These are phyloP conservation scores for Colletotrichum tanaceti DNA, from an alignment of 2,329 filamentous ascomycete species.

Conservation along the genomic window DNA sequence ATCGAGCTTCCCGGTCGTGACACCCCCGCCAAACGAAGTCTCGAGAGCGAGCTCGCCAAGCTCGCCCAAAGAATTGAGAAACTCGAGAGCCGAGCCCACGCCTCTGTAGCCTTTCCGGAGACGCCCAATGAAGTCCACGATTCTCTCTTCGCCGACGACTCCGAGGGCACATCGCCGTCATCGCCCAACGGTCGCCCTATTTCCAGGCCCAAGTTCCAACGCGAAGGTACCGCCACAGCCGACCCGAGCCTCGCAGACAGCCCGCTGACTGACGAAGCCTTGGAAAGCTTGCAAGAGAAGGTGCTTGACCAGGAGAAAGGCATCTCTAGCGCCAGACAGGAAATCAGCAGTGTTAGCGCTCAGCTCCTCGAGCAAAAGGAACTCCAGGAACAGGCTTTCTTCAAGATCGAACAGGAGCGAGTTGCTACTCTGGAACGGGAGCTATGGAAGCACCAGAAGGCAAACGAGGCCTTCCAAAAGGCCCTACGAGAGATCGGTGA, in stretches of 20 bases:
- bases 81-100: conserved; percentile 81
- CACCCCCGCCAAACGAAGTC: conserved; percentile 77
- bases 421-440: conserved; percentile 92
- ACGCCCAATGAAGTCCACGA: conserved; percentile 81
- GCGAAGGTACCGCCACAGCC: conserved; percentile 42
- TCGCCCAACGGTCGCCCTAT: conserved; percentile 55
- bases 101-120: conserved; percentile 75
- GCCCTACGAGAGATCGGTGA: conserved; percentile 95
- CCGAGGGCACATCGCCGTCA: conserved; percentile 58
- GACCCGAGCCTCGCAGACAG: conserved; percentile 44
- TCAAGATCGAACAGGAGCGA: conserved; percentile 85
- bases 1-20: conserved; percentile 82
- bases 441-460: conserved; percentile 95
- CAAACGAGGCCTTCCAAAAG: conserved; percentile 98
- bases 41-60: conserved; percentile 86
- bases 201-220: conserved; percentile 39
- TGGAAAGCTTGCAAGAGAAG: conserved; percentile 87
- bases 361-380: conserved; percentile 88
- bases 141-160: conserved; percentile 71
- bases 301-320: conserved; percentile 94
- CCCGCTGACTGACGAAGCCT: conserved; percentile 73
- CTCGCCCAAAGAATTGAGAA: conserved; percentile 82
- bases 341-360: conserved; percentile 85
- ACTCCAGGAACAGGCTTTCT: conserved; percentile 84
- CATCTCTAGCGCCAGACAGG: conserved; percentile 86